Base-by-base conservation (phyloP, 2,329 filamentous ascomycete species). In the Talaromyces sp. region DNA sequence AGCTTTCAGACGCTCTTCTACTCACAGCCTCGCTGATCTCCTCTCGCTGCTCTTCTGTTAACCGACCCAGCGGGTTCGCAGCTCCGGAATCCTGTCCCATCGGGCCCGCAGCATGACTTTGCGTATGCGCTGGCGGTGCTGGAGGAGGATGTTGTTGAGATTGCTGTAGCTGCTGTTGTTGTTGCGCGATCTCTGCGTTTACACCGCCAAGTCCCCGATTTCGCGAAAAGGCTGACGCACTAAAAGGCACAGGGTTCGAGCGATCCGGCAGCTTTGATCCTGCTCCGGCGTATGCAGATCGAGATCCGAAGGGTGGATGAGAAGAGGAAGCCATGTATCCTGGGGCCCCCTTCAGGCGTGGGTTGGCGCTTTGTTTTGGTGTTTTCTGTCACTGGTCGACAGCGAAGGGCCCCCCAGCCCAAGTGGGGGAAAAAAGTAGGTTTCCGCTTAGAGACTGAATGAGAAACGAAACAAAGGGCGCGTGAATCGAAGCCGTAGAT, bases 1-100 rank as follows among this genome's bases (percentile, higher is more conserved):
- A 47, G 34, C 40, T 36, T 10, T n/a, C 30, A 36, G 14, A 4
- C 9, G 40, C 42, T 47, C 28, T 14, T 50, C 40, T 54, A 82
- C 89, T 72, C 85, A 96, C 92, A 66, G 94, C 93, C 82, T 97
- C 93, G 74, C 91, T 91, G 66, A 97, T 94, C 76, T 97, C 93
- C 71, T 96, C 91, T 67, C 89, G 85, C 75, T 97, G 93, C 77
- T 97, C 93, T 71, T 97, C 93, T 23, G 87, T 89, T 67, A 98
- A 75, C 51, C 82, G 77, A 56, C 80, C 82, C 55, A 87, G 70
- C 40, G 79, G 78, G 73, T 74, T 75, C 74, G 60, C 42, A n/a
- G 72, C 78, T 36, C 71, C 73, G 79, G 73, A 72, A 78, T 66
- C 67, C 76, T 51, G 55, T 23, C 61, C 61, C 33, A 60, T 62